These are phyloP conservation scores for Pestalotiopsis sp. DNA, from an alignment of 2,329 filamentous ascomycete species.

Conservation along the genomic window DNA sequence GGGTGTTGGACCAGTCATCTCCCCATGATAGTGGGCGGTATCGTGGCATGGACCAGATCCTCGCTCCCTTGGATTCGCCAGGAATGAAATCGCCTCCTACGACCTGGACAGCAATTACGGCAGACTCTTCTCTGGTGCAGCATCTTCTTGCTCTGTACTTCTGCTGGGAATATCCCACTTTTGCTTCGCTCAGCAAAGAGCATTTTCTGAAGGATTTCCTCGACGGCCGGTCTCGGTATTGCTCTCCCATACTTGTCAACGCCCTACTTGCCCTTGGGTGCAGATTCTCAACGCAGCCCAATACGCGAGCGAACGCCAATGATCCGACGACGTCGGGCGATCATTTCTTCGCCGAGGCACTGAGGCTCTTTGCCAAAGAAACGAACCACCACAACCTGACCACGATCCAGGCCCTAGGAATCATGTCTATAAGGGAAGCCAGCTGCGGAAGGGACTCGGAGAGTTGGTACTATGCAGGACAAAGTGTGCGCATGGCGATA, in stretches of 20 bases:
- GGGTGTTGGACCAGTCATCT: constrained; percentile 48
- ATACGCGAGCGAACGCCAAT: constrained; percentile 62
- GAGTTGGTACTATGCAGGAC: constrained; percentile 72
- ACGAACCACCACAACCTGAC: constrained; percentile 64
- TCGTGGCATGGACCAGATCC: constrained; percentile 48
- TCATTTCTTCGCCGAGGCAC: constrained; percentile 73
- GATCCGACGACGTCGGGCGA: constrained; percentile 70
- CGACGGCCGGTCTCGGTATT: constrained; percentile 63
- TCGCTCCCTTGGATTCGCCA: constrained; percentile 47
- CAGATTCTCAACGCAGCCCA: constrained; percentile 67
- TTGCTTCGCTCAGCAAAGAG: constrained; percentile 72
- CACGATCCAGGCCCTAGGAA: constrained; percentile 73
- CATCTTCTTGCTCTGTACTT: constrained; percentile 71
- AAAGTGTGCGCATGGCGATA: constrained; percentile 71
- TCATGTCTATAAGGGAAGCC: constrained; percentile 76
- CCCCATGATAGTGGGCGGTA: constrained; percentile 33
- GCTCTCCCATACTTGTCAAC: constrained; percentile 68
- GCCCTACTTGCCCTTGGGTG: constrained; percentile 68
- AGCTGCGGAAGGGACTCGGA: constrained; percentile 73
- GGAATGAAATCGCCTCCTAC: constrained; percentile 44
- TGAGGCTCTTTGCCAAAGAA: constrained; percentile 61
- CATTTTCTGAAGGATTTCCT: constrained; percentile 70
- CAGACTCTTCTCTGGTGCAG: constrained; percentile 59
- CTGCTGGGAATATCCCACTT: constrained; percentile 77
- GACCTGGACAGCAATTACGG: constrained; percentile 65